phyloP scores from a whole-genome alignment of 805 yeast species.

The Cyberlindnera maclurae region DNA sequence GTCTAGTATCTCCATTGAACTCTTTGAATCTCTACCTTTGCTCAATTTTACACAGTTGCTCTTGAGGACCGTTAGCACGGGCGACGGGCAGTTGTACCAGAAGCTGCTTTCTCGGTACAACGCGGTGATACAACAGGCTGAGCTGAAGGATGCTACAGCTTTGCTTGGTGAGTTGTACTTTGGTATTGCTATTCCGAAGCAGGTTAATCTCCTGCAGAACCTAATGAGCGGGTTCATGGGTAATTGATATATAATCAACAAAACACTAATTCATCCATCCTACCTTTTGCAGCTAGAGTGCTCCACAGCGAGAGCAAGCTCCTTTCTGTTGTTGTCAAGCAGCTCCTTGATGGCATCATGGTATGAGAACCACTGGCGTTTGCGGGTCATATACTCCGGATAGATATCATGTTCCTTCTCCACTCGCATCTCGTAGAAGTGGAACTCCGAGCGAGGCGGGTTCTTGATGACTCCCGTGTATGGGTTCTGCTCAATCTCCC shows the following conservation, averaged over 20 bases:
- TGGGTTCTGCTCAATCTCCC: slow-evolving; percentile 16
- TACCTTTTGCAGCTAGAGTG: slow-evolving; percentile 37
- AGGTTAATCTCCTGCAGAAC: slow-evolving; percentile 53
- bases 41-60: slow-evolving; percentile 68
- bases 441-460: slow-evolving; percentile 79
- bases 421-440: slow-evolving; percentile 73
- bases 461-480: slow-evolving; percentile 25
- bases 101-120: slow-evolving; percentile 47
- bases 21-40: slow-evolving; percentile 37
- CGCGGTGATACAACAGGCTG: slow-evolving; percentile 26
- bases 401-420: slow-evolving; percentile 49
- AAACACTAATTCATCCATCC: background rate
- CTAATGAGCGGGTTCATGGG: slow-evolving; percentile 65
- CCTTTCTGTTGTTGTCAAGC: slow-evolving; percentile 52
- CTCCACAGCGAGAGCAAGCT: slow-evolving; percentile 56
- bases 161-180: slow-evolving; percentile 58
- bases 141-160: slow-evolving; percentile 39
- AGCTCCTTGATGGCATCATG: slow-evolving; percentile 60
- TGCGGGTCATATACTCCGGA: slow-evolving; percentile 67
- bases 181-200: slow-evolving; percentile 45
- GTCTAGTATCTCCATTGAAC: slow-evolving; percentile 28
- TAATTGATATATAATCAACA: background rate
- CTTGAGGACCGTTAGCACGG: slow-evolving; percentile 48
- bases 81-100: slow-evolving; percentile 44
- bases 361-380: slow-evolving; percentile 70